A percentile compares a stretch with the other conserved stretches of the same genome.
Evolutionary conservation across 208 protist genomes (phyloP).

Genomic region (Wallacemonas sp.): DNA sequence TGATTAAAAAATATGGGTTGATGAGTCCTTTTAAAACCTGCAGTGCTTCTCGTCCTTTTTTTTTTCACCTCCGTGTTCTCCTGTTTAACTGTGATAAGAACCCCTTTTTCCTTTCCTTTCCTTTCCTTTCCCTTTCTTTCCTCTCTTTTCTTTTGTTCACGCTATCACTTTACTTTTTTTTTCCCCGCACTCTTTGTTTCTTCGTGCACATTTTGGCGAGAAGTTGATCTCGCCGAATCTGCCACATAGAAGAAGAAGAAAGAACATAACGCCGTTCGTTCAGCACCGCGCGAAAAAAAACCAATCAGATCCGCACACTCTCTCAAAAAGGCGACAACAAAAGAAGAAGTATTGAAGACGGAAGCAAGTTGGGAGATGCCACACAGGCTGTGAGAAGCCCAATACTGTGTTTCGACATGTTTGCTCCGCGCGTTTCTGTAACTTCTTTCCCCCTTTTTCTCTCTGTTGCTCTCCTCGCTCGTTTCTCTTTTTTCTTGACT

Average conservation of each 20-base stretch:
- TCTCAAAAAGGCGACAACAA: no score
- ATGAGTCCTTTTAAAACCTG: background rate
- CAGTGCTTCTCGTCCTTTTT: background rate
- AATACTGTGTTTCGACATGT: no score
- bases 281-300: background rate
- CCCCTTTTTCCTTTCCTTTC: background rate
- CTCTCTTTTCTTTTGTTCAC: background rate
- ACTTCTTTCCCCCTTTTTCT: conserved; percentile 16
- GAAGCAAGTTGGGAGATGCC: no score
- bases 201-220: background rate
- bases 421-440: background rate
- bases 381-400: no score
- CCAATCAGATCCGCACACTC: background rate
- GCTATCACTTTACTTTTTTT: conserved; percentile 10
- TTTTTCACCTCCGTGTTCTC: background rate
- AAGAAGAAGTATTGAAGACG: no score
- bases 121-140: background rate
- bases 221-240: conserved; percentile 7
- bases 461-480: background rate
- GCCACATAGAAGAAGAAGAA: no score
- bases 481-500: conserved; percentile 13
- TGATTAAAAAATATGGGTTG: no score
- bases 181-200: conserved; percentile 2
- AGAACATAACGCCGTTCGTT: no score
- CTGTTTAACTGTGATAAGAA: background rate